Evolutionary conservation across 2,329 filamentous ascomycete species (phyloP), one percentile per base, ranked within the genome.

Genomic region (Reticulascus tulasneorum): DNA sequence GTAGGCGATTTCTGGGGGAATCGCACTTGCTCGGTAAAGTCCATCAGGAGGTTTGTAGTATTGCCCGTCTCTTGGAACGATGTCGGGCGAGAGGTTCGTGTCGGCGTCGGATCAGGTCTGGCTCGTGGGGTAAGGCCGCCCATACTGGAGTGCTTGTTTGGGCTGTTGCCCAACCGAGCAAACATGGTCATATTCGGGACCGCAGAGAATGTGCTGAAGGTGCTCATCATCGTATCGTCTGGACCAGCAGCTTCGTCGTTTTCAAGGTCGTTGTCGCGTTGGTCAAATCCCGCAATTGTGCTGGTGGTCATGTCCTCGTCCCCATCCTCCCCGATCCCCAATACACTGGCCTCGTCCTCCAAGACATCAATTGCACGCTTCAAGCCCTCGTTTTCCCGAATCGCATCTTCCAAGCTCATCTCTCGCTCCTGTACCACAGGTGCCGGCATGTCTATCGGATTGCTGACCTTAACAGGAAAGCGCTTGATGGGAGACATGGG

Each of bases 151-250:
- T 61, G 59, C 50, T 77, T 82, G 17, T 69, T 66, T 11, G 81
- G 79, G 26, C 73, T 84, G 44, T 83, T 77, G 37, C 82, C 79
- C 36, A 93, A 64, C 45, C 80, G 81, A 8, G 86, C 82, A 52
- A 94, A 88, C 51, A 82, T 81, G 15, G 88, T 93, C 78, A 93
- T 79, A 51, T 91, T 87, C 6, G 88, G 88, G 35, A 95, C 79
- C 8, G 87, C 88, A 2, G 91, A 96, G 61, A 96, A 96, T 10
- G 76, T 80, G 66, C 88, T 95, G 56, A 94, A 85, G 4, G 82
- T 82, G 71, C 87, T 95, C 59, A 88, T 71, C 75, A 83, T 64
- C 28, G 81, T 84, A 48, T 87, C 82, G 47, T 88, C 83, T 2
- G 73, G 75, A 27, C 73, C 73, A 27, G 70, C 67, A 28, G 61